Evolutionary conservation across 768 basidiomycete species (phyloP).

Genomic region (Pleurotus pulmonarius): DNA sequence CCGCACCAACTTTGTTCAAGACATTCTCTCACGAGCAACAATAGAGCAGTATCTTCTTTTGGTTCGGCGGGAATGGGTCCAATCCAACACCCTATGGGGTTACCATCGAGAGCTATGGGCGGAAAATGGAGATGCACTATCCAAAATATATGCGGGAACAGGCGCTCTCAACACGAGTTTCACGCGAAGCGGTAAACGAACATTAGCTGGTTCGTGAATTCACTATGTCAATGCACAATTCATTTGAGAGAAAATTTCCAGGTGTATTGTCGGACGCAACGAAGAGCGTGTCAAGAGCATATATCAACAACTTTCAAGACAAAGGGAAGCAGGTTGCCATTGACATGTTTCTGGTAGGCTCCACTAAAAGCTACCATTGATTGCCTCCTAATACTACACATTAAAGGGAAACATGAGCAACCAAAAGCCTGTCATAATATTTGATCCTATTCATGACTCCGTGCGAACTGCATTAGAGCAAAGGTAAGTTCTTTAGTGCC

Average conservation of each 20-base stretch:
- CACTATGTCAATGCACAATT: constrained; percentile 6
- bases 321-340: constrained; percentile 92
- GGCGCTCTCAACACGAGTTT: constrained; percentile 95
- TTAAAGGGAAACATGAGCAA: constrained; percentile 88
- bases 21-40: constrained; percentile 81
- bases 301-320: constrained; percentile 98
- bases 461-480: constrained; percentile 68
- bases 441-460: constrained; percentile 90
- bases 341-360: constrained; percentile 86
- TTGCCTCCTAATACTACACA: constrained; percentile 7
- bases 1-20: constrained; percentile 96
- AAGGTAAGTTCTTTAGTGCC: constrained; percentile 40
- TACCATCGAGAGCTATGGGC: constrained; percentile 96
- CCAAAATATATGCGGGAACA: constrained; percentile 91
- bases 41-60: constrained; percentile 82
- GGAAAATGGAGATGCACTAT: constrained; percentile 91
- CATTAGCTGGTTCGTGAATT: constrained; percentile 63
- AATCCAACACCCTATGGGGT: constrained; percentile 69
- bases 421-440: constrained; percentile 85
- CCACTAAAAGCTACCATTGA: not conserved
- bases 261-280: constrained; percentile 95
- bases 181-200: constrained; percentile 92
- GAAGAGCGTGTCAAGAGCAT: constrained; percentile 92
- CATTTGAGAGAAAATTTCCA: constrained; percentile 17
- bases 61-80: constrained; percentile 73